A percentile compares a stretch with the other conserved stretches of the same genome.
Evolutionary conservation across 352 stramenopile genomes (phyloP).

Genomic region (Globisporangium parvum): DNA sequence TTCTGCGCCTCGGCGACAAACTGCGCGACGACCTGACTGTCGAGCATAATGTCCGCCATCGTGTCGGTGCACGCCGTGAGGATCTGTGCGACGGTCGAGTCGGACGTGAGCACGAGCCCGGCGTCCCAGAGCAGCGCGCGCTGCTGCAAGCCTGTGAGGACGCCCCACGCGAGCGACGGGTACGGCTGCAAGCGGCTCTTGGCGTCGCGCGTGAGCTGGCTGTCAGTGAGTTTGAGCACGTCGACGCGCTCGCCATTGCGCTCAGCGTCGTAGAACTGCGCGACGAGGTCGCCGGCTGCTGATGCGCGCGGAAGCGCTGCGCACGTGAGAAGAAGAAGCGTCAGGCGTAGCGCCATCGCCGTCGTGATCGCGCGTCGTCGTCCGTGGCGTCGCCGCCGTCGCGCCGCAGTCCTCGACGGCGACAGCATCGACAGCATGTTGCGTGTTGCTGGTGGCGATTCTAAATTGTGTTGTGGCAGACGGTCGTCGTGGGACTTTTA

Average conservation of each 20-base stretch:
- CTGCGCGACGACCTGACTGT: constrained; percentile 27
- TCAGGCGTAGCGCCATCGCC: too few relatives aligned
- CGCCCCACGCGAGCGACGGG: constrained; percentile 6
- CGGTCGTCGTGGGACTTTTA: too few relatives aligned
- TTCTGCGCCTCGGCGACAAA: constrained; percentile 14
- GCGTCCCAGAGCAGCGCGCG: constrained; percentile 70
- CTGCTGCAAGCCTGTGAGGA: constrained; percentile 54
- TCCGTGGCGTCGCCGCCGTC: too few relatives aligned
- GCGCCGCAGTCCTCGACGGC: too few relatives aligned
- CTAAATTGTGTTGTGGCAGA: too few relatives aligned
- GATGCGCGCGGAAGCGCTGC: neutral
- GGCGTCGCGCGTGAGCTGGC: constrained; percentile 35
- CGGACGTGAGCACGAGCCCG: constrained; percentile 44
- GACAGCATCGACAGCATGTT: too few relatives aligned
- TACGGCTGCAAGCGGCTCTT: constrained; percentile 7
- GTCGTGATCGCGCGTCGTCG: too few relatives aligned
- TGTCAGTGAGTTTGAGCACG: constrained; percentile 28
- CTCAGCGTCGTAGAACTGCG: constrained; percentile 39
- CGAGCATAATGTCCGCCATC: constrained; percentile 56
- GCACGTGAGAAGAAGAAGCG: too few relatives aligned
- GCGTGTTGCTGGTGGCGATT: too few relatives aligned
- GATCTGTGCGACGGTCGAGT: constrained; percentile 40
- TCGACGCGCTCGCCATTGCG: constrained; percentile 15
- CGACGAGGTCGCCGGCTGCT: constrained; percentile 41
- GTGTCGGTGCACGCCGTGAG: constrained; percentile 47